Evolutionary conservation across 2,329 filamentous ascomycete species (phyloP), one percentile per base, ranked within the genome.

Genomic region (Alternaria viburni): DNA sequence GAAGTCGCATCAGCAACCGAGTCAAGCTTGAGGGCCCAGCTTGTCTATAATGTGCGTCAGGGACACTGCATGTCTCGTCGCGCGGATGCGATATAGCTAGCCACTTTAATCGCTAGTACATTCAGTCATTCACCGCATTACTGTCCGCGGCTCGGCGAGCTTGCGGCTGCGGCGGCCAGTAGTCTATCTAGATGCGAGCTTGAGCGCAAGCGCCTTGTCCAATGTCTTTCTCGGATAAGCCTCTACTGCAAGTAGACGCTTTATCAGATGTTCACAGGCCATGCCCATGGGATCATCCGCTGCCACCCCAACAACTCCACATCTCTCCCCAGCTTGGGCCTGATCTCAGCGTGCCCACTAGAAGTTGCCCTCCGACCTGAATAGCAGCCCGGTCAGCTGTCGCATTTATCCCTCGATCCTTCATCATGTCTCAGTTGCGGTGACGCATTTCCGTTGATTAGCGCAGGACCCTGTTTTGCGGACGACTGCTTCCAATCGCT

Each of bases 381-480:
- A 25, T 44, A 46, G 54, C 32, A 43, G 44, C 59, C 32, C 28
- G 44, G 15, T 41, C 57, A 23, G 23, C 59, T 30, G 55, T 44
- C 45, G 61, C 57, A 55, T 60, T 50, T 55, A 54, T 60, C 45
- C 61, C 32, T 26, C 47, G 30, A 49, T 32, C 26, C 46, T 36
- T 25, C 58, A 44, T 26, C 59, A 62, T 62, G 59, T 58, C 56
- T 57, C 62, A 56, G 59, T 63, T 59, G 57, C 68, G 72, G 73
- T 74, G 67, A 76, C 67, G 66, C 69, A 59, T 60, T 54, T 57
- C 62, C 28, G 66, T 74, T 74, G 75, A 74, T 75, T 73, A 72
- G 62, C 66, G 61, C 64, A 59, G 36, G 46, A 58, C 64, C 62
- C 59, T 59, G 61, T 23, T 41, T 47, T 56, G 57, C 26, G 49